Conservation (phyloP, 1,139 yeast species). For the Yamadazyma trypodendri region DNA sequence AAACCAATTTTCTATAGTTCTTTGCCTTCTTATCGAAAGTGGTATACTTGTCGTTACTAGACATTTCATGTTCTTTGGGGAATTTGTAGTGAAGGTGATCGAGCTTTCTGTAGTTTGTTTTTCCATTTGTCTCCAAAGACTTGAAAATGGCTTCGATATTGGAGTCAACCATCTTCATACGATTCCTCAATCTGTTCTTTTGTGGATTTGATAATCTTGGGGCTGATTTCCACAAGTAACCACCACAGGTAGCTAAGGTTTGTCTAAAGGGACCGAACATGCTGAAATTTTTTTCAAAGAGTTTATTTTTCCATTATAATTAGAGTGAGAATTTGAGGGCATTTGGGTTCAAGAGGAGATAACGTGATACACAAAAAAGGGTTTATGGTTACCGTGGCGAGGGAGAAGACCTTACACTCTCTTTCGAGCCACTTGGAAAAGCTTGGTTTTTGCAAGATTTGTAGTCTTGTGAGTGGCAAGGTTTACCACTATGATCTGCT, state of each 20-base stretch:
- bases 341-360: background rate
- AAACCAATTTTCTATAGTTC: conserved; percentile 86
- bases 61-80: conserved; percentile 83
- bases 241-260: conserved; percentile 66
- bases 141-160: conserved; percentile 69
- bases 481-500: too few relatives aligned
- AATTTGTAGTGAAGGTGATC: conserved; percentile 54
- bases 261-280: conserved; percentile 87
- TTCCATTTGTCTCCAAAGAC: conserved; percentile 44
- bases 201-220: conserved; percentile 77
- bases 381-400: too few relatives aligned
- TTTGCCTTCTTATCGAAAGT: conserved; percentile 73
- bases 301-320: too few relatives aligned
- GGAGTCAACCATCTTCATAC: conserved; percentile 78
- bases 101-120: conserved; percentile 49
- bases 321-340: background rate
- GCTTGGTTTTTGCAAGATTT: too few relatives aligned
- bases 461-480: too few relatives aligned
- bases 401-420: too few relatives aligned
- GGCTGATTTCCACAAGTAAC: conserved; percentile 75
- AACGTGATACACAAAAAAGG: too few relatives aligned
- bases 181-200: conserved; percentile 77
- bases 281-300: conserved; percentile 9
- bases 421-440: too few relatives aligned
- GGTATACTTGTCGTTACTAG: conserved; percentile 79